Base-by-base conservation (phyloP, 169 alveolate species). In the Plasmodium yoelii region DNA sequence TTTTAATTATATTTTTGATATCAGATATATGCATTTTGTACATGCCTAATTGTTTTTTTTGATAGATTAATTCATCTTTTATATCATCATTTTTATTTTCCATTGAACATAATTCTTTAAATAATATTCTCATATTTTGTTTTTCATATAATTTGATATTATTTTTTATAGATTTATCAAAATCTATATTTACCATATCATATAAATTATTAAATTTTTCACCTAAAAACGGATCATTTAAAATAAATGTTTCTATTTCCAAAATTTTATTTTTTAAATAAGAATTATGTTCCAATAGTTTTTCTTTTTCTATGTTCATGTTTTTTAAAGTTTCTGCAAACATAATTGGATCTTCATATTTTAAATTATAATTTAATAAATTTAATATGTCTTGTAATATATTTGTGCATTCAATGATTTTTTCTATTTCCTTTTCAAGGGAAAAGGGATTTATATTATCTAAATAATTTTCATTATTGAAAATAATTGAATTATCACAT, bases 201-300 rank as follows among this genome's bases (percentile, higher is more conserved):
- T 80, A 42, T 24, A 56, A 65, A 60, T 10, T 15, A 46, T 57
- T 56, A 57, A 84, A 84, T 72, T 84, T 68, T 57, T 68, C 77
- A n/a, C 69, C 91, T 69, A 84, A 69, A 84, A 84, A 84, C 1
- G 91, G 91, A 84, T 84, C 91, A 57, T 44, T 84, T 63, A 84
- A 64, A 84, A 84, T 84, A 63, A 84, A 84, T 24, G 86, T 84
- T 84, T 84, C 91, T 57, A 84, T 84, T 64, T 84, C 75, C 60
- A 84, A 47, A 46, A 84, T 60, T 57, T 84, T 84, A 42, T 84
- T 69, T 84, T 84, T 63, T 84, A 84, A 84, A 59, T 57, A 60
- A 15, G 12, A 18, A 57, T 84, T 84, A 18, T 84, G 87, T 60
- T 10, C 28, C 59, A 44, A 13, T 3, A 84, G 13, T 67, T 82